Conservation (phyloP, 2,329 filamentous ascomycete genomes). For the Cladosporium velox region DNA sequence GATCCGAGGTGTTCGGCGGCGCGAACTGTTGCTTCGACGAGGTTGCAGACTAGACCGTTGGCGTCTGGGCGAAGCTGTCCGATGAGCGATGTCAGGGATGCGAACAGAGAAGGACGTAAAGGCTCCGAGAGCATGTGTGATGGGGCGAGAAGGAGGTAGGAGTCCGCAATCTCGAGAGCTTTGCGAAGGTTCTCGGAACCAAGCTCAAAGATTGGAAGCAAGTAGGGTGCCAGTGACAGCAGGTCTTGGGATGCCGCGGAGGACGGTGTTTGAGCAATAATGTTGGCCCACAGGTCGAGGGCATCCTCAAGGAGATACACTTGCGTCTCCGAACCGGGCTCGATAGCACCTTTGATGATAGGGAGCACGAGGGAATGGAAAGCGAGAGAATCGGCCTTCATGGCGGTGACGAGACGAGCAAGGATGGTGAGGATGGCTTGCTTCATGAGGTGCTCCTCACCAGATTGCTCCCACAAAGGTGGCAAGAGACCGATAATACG, state of each 20-base stretch:
- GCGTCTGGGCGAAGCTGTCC: slow-evolving; percentile 46
- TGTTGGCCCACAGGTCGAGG: slow-evolving; percentile 81
- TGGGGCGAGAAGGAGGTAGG: slow-evolving; percentile 52
- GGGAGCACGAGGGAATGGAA: slow-evolving; percentile 82
- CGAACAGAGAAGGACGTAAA: slow-evolving; percentile 44
- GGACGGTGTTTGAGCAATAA: slow-evolving; percentile 63
- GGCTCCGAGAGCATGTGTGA: slow-evolving; percentile 47
- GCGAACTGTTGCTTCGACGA: slow-evolving; percentile 53
- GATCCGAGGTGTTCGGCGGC: slow-evolving; percentile 52
- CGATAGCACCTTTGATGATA: slow-evolving; percentile 76
- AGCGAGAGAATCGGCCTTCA: slow-evolving; percentile 73
- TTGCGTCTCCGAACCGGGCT: slow-evolving; percentile 71
- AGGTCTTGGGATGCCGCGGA: slow-evolving; percentile 44
- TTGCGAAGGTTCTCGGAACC: slow-evolving; percentile 52
- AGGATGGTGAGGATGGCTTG: slow-evolving; percentile 88
- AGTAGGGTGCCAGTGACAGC: slow-evolving; percentile 45
- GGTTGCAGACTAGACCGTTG: slow-evolving; percentile 49
- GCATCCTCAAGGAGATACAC: slow-evolving; percentile 89
- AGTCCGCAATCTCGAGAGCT: slow-evolving; percentile 52
- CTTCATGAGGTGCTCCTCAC: slow-evolving; percentile 89
- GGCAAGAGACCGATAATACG: slow-evolving; percentile 80
- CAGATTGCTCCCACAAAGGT: slow-evolving; percentile 79
- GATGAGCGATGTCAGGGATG: slow-evolving; percentile 45
- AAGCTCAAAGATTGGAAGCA: slow-evolving; percentile 52
- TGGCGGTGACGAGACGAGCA: slow-evolving; percentile 78